These are phyloP conservation scores for Melampsora americana DNA, from an alignment of 1,284 basidiomycete genomes.

Conservation along the genomic window DNA sequence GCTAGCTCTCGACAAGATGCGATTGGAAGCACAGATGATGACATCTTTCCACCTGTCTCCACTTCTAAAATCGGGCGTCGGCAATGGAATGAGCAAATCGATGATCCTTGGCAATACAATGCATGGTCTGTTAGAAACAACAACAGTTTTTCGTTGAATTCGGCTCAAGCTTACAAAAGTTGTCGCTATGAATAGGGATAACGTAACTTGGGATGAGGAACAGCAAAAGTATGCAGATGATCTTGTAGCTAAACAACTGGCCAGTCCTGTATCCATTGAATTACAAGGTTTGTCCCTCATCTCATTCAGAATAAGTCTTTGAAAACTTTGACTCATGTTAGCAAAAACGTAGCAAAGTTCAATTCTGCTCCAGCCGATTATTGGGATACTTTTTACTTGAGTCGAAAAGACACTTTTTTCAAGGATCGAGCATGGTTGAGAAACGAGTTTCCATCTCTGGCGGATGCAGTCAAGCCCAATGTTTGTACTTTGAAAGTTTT, in stretches of 20 bases:
- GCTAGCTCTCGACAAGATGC: not conserved
- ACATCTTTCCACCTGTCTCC: not conserved
- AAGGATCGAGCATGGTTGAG: constrained; percentile 89
- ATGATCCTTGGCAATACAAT: constrained; percentile 39
- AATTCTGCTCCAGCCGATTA: constrained; percentile 64
- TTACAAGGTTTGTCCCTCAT: constrained; percentile 21
- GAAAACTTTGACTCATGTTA: not conserved
- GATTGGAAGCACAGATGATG: not conserved
- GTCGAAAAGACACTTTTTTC: constrained; percentile 80
- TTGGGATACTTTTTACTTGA: constrained; percentile 87
- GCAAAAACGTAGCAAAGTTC: constrained; percentile 49
- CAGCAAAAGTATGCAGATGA: constrained; percentile 35
- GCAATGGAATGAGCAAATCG: constrained; percentile 28
- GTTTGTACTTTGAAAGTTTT: constrained; percentile 55
- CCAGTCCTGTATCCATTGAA: constrained; percentile 34
- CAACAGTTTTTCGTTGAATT: not conserved
- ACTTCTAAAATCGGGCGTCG: constrained; percentile 34
- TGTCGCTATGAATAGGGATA: constrained; percentile 9
- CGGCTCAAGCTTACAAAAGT: not conserved
- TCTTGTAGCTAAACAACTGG: constrained; percentile 15
- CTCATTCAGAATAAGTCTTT: not conserved
- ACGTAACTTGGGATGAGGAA: constrained; percentile 41
- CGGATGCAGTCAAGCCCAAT: constrained; percentile 66
- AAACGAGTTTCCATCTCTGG: constrained; percentile 82
- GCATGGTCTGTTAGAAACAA: constrained; percentile 18